Conservation (phyloP, 1,284 basidiomycete species). For the Leccinum huronense region DNA sequence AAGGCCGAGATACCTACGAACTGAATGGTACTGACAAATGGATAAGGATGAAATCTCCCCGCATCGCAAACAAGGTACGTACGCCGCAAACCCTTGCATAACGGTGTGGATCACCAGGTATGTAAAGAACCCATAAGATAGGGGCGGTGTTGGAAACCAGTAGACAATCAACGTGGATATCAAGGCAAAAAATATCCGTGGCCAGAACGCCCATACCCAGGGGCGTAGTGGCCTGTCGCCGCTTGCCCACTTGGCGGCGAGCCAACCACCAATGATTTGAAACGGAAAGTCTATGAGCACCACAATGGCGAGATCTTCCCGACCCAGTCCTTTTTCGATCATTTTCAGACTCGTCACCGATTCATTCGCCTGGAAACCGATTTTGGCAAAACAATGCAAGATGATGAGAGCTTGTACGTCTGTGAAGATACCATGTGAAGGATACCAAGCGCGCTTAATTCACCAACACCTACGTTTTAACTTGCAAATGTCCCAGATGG, state of each 20-base stretch:
- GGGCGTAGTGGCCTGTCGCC: conserved; percentile 75
- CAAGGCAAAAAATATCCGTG: conserved; percentile 72
- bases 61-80: conserved; percentile 30
- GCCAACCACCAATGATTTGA: conserved; percentile 93
- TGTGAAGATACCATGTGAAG: conserved; percentile 34
- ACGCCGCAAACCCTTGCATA: conserved; percentile 84
- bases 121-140: conserved; percentile 78
- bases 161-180: conserved; percentile 80
- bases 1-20: conserved; percentile 99
- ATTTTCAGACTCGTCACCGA: conserved; percentile 92
- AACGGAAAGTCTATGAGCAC: conserved; percentile 98
- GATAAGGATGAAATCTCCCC: conserved; percentile 8
- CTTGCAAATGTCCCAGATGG: conserved; percentile 93
- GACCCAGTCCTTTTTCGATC: conserved; percentile 93
- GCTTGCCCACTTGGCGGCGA: conserved; percentile 91
- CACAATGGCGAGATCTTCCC: conserved; percentile 93
- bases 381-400: conserved; percentile 90
- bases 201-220: conserved; percentile 94
- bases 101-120: conserved; percentile 83
- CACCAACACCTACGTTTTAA: conserved; percentile 70
- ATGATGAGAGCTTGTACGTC: conserved; percentile 90
- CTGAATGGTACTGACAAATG: conserved; percentile 77
- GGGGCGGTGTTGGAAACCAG: conserved; percentile 79
- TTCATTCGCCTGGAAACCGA: conserved; percentile 96
- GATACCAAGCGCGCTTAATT: conserved; percentile 1